Conservation (phyloP, 2,329 filamentous ascomycete genomes). For the Ophiosphaerella herpotricha region DNA sequence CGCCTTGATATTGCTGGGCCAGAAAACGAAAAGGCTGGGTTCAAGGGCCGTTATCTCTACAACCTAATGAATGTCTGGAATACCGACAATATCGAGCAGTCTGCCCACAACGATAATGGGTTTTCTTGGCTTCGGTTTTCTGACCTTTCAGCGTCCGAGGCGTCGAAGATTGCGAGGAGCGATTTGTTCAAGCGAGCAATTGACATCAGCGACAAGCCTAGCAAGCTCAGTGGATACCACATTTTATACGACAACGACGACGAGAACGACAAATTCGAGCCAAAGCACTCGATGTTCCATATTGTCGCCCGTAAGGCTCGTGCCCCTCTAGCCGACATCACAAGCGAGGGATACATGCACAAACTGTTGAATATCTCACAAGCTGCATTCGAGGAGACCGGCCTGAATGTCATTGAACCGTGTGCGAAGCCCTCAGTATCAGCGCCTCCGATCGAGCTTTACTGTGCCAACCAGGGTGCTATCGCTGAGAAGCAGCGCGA, state of each 20-base stretch:
- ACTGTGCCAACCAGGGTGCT: slow-evolving; percentile 70
- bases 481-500: slow-evolving; percentile 69
- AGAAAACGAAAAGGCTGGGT: slow-evolving; percentile 77
- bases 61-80: slow-evolving; percentile 92
- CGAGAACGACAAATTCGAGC: slow-evolving; percentile 68
- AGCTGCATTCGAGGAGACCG: slow-evolving; percentile 67
- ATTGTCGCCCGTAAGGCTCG: slow-evolving; percentile 73
- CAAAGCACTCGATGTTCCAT: slow-evolving; percentile 79
- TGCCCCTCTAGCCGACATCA: slow-evolving; percentile 69
- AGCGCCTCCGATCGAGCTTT: slow-evolving; percentile 83
- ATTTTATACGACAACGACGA: slow-evolving; percentile 71
- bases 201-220: slow-evolving; percentile 56
- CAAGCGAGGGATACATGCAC: slow-evolving; percentile 71
- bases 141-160: slow-evolving; percentile 75
- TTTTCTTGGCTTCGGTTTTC: slow-evolving; percentile 93
- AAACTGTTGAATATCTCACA: slow-evolving; percentile 80
- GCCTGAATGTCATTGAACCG: slow-evolving; percentile 78
- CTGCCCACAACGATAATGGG: slow-evolving; percentile 62
- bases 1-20: slow-evolving; percentile 74
- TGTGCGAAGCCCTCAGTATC: slow-evolving; percentile 77
- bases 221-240: slow-evolving; percentile 68
- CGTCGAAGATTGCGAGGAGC: slow-evolving; percentile 69
- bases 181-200: slow-evolving; percentile 76
- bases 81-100: slow-evolving; percentile 74
- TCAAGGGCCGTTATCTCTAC: slow-evolving; percentile 74